Percentiles rank a stretch among this genome's conserved stretches.
phyloP scores from a whole-genome alignment of 768 basidiomycete genomes.

The Gelatoporia subvermispora region DNA sequence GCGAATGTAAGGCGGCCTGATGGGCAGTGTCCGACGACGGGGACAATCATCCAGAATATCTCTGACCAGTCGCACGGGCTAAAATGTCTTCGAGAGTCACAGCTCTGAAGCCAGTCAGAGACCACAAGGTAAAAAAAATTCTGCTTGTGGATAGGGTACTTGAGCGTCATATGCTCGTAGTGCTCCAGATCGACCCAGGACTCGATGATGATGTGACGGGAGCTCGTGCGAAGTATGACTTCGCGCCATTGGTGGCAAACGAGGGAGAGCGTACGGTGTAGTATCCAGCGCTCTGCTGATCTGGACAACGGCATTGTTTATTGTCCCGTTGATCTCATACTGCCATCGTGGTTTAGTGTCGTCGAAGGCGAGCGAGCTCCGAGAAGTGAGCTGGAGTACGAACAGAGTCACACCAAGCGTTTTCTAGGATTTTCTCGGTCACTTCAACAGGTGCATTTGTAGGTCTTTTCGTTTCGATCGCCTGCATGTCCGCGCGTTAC shows the following conservation, averaged over 20 bases:
- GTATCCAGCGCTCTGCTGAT: background rate
- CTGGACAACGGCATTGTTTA: no score
- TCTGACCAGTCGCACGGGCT: background rate
- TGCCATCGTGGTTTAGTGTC: no score
- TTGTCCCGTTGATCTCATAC: no score
- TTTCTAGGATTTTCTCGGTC: background rate
- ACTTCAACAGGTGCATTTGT: no score
- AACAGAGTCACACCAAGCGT: background rate
- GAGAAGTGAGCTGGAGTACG: background rate
- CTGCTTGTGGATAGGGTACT: background rate
- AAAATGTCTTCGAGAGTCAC: background rate
- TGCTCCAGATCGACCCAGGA: background rate
- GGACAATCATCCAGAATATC: background rate
- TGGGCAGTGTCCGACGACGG: background rate
- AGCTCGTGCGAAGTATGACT: background rate
- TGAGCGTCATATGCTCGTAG: background rate
- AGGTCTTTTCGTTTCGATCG: no score
- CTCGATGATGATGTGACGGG: background rate
- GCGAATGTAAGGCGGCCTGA: background rate
- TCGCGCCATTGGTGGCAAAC: background rate
- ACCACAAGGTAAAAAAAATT: background rate
- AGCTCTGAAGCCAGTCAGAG: background rate
- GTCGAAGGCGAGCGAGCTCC: background rate
- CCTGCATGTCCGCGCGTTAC: no score
- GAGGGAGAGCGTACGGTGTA: background rate